Percentiles rank a stretch among this genome's conserved stretches.
Evolutionary conservation across 2,329 filamentous ascomycete genomes (phyloP).

Genomic region (Hypocrella siamensis): DNA sequence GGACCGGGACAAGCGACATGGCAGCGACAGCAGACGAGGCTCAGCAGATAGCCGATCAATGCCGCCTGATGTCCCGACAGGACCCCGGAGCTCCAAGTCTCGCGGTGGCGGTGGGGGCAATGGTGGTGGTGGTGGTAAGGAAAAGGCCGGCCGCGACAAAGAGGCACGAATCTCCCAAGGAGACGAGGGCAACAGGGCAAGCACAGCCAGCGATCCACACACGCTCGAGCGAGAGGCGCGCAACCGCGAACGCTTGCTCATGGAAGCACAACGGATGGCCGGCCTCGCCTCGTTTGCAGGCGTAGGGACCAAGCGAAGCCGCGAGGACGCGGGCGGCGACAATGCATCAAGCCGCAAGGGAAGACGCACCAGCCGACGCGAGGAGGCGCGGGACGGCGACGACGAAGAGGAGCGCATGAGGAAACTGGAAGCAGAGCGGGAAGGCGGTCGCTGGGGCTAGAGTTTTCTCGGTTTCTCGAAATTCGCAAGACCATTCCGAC

Average conservation of each 20-base stretch:
- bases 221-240: constrained; percentile 53
- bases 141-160: constrained; percentile 15
- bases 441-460: constrained; percentile 33
- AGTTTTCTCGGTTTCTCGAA: not conserved
- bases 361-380: constrained; percentile 26
- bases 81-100: constrained; percentile 9
- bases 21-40: constrained; percentile 18
- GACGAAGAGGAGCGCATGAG: constrained; percentile 37
- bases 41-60: constrained; percentile 4
- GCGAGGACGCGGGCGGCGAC: constrained; percentile 23
- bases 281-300: constrained; percentile 30
- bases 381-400: constrained; percentile 27
- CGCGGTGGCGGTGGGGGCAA: constrained; percentile 8
- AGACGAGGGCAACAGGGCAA: constrained; percentile 9
- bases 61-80: constrained; percentile 4
- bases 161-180: constrained; percentile 11
- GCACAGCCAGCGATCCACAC: constrained; percentile 38
- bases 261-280: constrained; percentile 52
- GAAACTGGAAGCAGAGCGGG: constrained; percentile 43
- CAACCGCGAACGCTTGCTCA: constrained; percentile 49
- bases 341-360: constrained; percentile 18
- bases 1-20: constrained; percentile 8
- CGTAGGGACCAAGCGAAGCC: constrained; percentile 31
- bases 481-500: not conserved
- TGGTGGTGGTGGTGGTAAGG: not conserved